These are phyloP conservation scores for Aegle marmelos DNA, from an alignment of 345 rosid species.

Conservation along the genomic window DNA sequence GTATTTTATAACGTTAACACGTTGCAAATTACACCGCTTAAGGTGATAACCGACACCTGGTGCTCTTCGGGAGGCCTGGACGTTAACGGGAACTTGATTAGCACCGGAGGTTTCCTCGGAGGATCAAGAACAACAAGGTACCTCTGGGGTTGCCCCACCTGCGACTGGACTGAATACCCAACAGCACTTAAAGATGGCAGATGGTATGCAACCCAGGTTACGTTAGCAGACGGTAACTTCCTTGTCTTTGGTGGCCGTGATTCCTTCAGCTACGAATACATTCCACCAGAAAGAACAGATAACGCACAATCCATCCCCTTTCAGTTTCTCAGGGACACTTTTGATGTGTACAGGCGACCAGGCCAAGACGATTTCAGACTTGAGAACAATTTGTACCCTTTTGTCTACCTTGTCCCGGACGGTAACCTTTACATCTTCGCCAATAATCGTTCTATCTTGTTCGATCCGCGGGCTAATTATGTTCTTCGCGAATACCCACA, in stretches of 20 bases:
- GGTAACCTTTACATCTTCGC: constrained; percentile 22
- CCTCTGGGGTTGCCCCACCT: constrained; percentile 18
- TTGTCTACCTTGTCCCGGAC: constrained; percentile 28
- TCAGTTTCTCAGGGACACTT: constrained; percentile 50
- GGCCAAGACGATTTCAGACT: not conserved
- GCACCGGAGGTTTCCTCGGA: not conserved
- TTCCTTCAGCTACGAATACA: not conserved
- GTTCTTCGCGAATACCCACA: constrained; percentile 27
- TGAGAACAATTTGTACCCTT: constrained; percentile 5
- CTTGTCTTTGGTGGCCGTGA: not conserved
- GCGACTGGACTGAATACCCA: constrained; percentile 70
- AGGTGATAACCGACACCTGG: constrained; percentile 68
- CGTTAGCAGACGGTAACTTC: not conserved
- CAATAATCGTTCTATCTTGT: constrained; percentile 20
- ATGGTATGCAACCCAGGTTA: constrained; percentile 84
- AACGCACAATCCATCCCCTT: constrained; percentile 34
- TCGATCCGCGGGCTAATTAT: constrained; percentile 19
- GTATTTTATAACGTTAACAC: constrained; percentile 47
- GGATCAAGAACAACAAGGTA: constrained; percentile 9
- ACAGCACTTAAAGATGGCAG: constrained; percentile 53
- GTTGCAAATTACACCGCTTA: not conserved
- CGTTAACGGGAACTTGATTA: constrained; percentile 34
- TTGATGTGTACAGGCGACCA: constrained; percentile 1
- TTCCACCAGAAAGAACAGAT: constrained; percentile 44
- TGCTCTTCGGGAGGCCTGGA: constrained; percentile 91